These are phyloP conservation scores for Diaporthe citri DNA, from an alignment of 2,329 filamentous ascomycete genomes.

Conservation along the genomic window DNA sequence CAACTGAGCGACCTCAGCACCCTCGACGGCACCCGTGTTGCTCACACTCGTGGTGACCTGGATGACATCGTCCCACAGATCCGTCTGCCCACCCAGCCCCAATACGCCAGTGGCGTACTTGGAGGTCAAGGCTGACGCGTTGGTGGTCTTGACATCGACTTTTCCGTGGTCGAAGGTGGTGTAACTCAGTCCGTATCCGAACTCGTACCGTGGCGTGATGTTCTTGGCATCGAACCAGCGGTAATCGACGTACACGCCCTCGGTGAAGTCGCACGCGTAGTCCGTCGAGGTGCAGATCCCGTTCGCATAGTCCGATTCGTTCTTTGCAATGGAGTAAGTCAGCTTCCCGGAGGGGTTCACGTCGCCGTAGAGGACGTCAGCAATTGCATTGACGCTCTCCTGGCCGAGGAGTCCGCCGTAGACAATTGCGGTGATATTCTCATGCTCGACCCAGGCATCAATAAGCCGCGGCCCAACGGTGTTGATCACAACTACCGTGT, in stretches of 20 bases:
- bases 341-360: conserved; percentile 70
- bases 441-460: conserved; percentile 66
- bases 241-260: conserved; percentile 62
- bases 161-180: conserved; percentile 39
- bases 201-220: conserved; percentile 65
- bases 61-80: conserved; percentile 58
- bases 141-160: not conserved
- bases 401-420: conserved; percentile 72
- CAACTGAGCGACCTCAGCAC: conserved; percentile 45
- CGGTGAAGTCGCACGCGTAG: conserved; percentile 30
- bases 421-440: conserved; percentile 72
- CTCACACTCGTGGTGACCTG: conserved; percentile 51
- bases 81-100: conserved; percentile 41
- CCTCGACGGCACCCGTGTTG: conserved; percentile 54
- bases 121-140: not conserved
- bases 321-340: conserved; percentile 69
- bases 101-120: not conserved
- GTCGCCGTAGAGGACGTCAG: conserved; percentile 71
- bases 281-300: conserved; percentile 47
- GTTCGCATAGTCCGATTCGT: conserved; percentile 63
- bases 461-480: conserved; percentile 72
- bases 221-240: conserved; percentile 65
- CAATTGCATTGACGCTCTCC: conserved; percentile 71
- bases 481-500: conserved; percentile 77
- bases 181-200: conserved; percentile 59